phyloP scores from a whole-genome alignment of 495 filamentous ascomycete species.

The Xylaria scruposa region DNA sequence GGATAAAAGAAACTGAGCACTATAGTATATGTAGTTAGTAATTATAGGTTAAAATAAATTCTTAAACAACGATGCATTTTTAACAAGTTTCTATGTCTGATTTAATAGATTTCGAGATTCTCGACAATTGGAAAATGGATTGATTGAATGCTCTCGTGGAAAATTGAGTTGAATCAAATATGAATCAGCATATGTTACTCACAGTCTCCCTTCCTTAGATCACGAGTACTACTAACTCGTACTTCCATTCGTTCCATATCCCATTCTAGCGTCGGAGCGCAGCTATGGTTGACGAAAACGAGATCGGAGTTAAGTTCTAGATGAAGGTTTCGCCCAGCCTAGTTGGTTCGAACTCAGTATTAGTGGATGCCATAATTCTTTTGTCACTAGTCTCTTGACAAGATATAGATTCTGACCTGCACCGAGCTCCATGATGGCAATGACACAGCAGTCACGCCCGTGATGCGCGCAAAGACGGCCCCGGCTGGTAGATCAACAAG shows the following conservation, averaged over 20 bases:
- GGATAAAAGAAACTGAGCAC: constrained; percentile 24
- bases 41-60: not conserved
- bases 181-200: not conserved
- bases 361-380: not conserved
- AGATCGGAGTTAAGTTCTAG: constrained; percentile 22
- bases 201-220: constrained; percentile 20
- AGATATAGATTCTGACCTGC: constrained; percentile 16
- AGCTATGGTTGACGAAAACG: constrained; percentile 21
- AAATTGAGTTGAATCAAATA: not conserved
- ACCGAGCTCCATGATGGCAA: constrained; percentile 13
- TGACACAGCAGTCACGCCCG: not conserved
- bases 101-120: not conserved
- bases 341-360: not conserved
- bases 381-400: not conserved
- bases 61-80: not conserved
- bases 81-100: not conserved
- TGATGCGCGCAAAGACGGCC: constrained; percentile 17
- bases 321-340: constrained; percentile 16
- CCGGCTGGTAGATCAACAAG: constrained; percentile 20
- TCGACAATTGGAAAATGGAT: not conserved
- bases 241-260: constrained; percentile 23
- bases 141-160: not conserved
- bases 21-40: not conserved
- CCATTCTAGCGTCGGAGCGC: constrained; percentile 9
- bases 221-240: not conserved